Base-by-base conservation (phyloP, 345 rosid species). In the Firmiana major region DNA sequence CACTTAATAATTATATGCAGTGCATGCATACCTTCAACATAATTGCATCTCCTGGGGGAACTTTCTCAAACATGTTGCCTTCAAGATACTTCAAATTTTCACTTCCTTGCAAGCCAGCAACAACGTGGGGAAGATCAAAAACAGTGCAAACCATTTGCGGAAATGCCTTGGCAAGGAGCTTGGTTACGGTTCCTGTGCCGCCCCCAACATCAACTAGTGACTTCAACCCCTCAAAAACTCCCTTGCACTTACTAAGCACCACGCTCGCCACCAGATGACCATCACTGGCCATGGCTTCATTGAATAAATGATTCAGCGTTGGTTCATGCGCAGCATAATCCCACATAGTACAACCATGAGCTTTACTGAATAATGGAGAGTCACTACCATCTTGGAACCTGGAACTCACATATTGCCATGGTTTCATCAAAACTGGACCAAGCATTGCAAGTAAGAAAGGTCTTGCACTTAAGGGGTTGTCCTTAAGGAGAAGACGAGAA, bases 121-220 rank as follows among this genome's bases (percentile, higher is more conserved):
- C 84, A 74, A 76, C 51, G 2, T 24, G 15, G 36, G 42, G 42
- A 38, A 38, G 42, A 38, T 38, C 42, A 38, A 38, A 38, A 38
- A 38, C 42, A 5, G 42, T 26, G 17, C 36, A 59, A 0, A 11
- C 19, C 17, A 26, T 3, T 0, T 24, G 16, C 12, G 36, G 36
- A 4, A 59, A 26, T 59, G 17, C 7, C 12, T 59, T 7, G 3
- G 63, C 63, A 24, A 59, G 24, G 63, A 15, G 7, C 63, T 59
- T 26, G 63, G 7, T 15, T 7, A 26, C 1, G 8, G 36, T 78
- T 31, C 87, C 89, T 0, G 81, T 78, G 28, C 86, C 84, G 0
- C 84, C 89, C 0, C 85, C 86, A 19, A 82, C 83, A 63, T 86
- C 87, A 13, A 82, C 79, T 36, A 86, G 26, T 1, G 86, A 80